These are phyloP conservation scores for Eleusine coracana DNA, from an alignment of 176 grass and related monocot species.

Conservation along the genomic window DNA sequence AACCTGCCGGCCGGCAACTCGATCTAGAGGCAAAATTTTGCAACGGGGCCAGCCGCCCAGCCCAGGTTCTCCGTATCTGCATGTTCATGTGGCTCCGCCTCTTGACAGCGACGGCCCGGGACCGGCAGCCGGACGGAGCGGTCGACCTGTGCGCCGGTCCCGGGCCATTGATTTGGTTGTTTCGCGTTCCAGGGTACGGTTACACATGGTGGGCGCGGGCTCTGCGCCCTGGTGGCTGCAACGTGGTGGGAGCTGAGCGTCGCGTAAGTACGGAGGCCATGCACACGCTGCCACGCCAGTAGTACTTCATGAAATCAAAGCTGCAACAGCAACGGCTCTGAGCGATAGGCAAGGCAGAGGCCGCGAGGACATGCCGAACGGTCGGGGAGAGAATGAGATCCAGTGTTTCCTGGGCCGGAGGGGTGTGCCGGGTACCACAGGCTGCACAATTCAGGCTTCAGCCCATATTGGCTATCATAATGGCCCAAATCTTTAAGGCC, in stretches of 20 bases:
- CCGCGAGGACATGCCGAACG: too few species aligned
- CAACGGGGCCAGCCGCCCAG: not conserved
- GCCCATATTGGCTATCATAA: too few species aligned
- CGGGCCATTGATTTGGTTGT: not conserved
- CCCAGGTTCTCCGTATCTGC: not conserved
- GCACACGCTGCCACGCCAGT: not conserved
- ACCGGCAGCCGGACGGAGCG: not conserved
- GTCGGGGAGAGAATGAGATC: too few species aligned
- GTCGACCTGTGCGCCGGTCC: not conserved
- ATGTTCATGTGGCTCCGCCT: not conserved
- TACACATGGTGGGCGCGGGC: constrained; percentile 1
- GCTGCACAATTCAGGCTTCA: too few species aligned
- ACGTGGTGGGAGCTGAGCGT: constrained; percentile 9
- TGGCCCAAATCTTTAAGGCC: too few species aligned
- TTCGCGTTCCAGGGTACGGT: not conserved
- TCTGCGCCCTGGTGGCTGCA: not conserved
- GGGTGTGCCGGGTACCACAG: too few species aligned
- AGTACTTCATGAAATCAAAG: too few species aligned
- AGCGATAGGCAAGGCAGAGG: too few species aligned
- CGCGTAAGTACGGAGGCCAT: not conserved
- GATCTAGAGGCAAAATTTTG: not conserved
- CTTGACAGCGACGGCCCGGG: not conserved
- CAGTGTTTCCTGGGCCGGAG: too few species aligned
- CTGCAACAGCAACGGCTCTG: too few species aligned
- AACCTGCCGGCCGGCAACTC: not conserved